phyloP scores from a whole-genome alignment of 2,329 filamentous ascomycete species.

The Alternaria gaisen region DNA sequence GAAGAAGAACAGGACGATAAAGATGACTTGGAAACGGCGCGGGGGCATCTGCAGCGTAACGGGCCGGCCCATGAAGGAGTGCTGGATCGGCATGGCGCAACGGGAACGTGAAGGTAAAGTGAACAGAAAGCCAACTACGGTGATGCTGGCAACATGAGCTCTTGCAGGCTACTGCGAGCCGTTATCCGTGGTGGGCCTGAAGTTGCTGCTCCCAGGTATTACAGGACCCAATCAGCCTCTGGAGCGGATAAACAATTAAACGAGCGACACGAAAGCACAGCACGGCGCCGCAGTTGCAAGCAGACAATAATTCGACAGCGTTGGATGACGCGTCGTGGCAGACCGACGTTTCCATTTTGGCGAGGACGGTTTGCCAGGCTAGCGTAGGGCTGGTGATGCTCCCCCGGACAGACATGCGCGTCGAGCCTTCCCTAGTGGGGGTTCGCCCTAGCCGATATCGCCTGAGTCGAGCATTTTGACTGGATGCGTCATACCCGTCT shows the following conservation, averaged over 20 bases:
- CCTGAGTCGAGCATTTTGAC: constrained; percentile 32
- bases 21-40: constrained; percentile 58
- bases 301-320: not conserved
- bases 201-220: not conserved
- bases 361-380: constrained; percentile 13
- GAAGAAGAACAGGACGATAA: constrained; percentile 46
- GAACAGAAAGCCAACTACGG: constrained; percentile 16
- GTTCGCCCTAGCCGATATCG: constrained; percentile 41
- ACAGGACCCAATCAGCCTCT: not conserved
- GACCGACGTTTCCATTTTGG: constrained; percentile 1
- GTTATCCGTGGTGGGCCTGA: constrained; percentile 22
- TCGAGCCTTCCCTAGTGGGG: constrained; percentile 26
- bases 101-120: not conserved
- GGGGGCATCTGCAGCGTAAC: constrained; percentile 52
- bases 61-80: constrained; percentile 43
- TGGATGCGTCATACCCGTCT: constrained; percentile 30
- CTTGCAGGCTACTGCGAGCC: constrained; percentile 11
- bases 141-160: constrained; percentile 18
- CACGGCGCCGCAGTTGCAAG: not conserved
- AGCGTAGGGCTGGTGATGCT: constrained; percentile 19
- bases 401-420: constrained; percentile 6
- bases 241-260: constrained; percentile 1
- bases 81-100: constrained; percentile 46
- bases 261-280: constrained; percentile 15
- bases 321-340: constrained; percentile 27